Conservation (phyloP, 345 rosid species). For the Iberis pinnata region DNA sequence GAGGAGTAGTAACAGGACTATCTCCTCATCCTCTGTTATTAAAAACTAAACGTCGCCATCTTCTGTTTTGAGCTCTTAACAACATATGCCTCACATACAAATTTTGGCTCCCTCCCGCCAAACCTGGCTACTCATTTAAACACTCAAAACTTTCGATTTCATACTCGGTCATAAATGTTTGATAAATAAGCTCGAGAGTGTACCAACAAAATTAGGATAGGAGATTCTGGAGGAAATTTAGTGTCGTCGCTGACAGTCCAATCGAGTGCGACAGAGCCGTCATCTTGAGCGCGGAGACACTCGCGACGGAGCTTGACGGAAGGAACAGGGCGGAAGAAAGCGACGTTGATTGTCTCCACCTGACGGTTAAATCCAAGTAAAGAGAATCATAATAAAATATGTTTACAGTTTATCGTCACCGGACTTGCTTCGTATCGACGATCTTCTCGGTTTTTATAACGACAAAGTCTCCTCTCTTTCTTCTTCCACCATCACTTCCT, state of each 20-base stretch:
- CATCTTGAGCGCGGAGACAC: conserved; percentile 40
- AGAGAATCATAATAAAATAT: conserved; percentile 39
- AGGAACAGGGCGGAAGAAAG: conserved; percentile 40
- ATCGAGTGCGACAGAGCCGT: conserved; percentile 45
- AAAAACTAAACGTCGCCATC: conserved; percentile 87
- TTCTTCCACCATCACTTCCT: conserved; percentile 23
- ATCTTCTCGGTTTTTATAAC: conserved; percentile 66
- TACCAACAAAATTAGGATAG: conserved; percentile 75
- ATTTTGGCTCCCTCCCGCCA: conserved; percentile 83
- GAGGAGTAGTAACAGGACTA: conserved; percentile 82
- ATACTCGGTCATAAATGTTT: not conserved
- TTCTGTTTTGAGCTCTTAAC: conserved; percentile 50
- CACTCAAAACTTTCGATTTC: not conserved
- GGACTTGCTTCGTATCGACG: conserved; percentile 60
- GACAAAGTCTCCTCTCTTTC: conserved; percentile 38
- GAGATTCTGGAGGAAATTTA: conserved; percentile 45
- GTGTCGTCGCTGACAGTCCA: conserved; percentile 41
- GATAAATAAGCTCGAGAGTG: not conserved
- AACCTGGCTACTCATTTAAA: conserved; percentile 62
- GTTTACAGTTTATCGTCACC: conserved; percentile 37
- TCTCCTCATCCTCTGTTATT: conserved; percentile 82
- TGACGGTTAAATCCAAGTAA: conserved; percentile 36
- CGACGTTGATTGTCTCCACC: conserved; percentile 41
- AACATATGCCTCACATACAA: conserved; percentile 76
- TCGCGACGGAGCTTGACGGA: conserved; percentile 39